A percentile compares a stretch with the other conserved stretches of the same genome.
Conservation (phyloP, 768 basidiomycete species). For the Tephrocybe sp. region DNA sequence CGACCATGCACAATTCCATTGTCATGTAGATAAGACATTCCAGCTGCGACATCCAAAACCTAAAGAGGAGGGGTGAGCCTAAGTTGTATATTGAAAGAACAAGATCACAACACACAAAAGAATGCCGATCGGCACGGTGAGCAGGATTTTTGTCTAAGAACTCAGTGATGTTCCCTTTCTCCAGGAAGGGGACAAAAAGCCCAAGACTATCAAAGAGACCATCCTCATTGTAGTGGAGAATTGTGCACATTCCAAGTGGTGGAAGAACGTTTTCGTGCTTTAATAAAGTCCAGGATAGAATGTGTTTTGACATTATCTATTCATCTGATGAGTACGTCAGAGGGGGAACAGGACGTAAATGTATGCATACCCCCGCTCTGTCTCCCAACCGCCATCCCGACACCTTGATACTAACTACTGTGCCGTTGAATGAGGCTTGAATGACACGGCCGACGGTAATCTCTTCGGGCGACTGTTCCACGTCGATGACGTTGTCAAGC, state of each 20-base stretch:
- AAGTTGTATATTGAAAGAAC: not conserved
- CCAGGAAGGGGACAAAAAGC: not conserved
- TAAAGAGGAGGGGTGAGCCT: not conserved
- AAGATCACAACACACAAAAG: not conserved
- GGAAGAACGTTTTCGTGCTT: not conserved
- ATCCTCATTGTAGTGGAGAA: not conserved
- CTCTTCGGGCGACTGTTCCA: not conserved
- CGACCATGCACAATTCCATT: conserved; percentile 2
- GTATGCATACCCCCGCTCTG: not conserved
- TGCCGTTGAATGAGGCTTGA: not conserved
- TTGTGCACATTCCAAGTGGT: not conserved
- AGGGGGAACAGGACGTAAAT: not conserved
- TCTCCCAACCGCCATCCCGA: not conserved
- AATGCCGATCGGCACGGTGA: not conserved
- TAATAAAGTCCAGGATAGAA: conserved; percentile 1
- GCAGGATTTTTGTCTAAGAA: not conserved
- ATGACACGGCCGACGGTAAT: not conserved
- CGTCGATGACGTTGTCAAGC: not conserved
- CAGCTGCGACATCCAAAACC: conserved; percentile 1
- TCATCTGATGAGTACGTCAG: not conserved
- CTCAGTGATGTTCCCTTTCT: not conserved
- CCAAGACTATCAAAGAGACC: not conserved
- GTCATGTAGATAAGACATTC: conserved; percentile 11
- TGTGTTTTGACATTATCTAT: not conserved
- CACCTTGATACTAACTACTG: not conserved